Evolutionary conservation across 305 asterid genomes (phyloP).

Genomic region (Ilex paraguariensis): DNA sequence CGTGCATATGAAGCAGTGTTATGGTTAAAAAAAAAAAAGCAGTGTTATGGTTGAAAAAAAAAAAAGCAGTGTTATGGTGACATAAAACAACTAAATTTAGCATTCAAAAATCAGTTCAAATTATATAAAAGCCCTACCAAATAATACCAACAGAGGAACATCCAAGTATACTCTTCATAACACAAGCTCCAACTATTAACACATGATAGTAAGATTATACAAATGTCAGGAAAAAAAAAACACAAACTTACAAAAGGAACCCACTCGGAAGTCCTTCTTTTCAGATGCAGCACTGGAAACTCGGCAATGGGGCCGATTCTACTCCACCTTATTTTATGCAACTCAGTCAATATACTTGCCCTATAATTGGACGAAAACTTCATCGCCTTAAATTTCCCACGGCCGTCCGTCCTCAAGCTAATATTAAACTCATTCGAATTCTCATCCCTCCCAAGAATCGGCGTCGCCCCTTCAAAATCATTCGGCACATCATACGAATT

Average conservation of each 20-base stretch:
- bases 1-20: too few species aligned
- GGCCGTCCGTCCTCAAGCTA: slow-evolving; percentile 89
- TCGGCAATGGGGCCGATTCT: slow-evolving; percentile 62
- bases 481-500: slow-evolving; percentile 80
- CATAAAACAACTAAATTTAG: too few species aligned
- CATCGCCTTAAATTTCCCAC: slow-evolving; percentile 83
- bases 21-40: too few species aligned
- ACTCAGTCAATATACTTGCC: slow-evolving; percentile 84
- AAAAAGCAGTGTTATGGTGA: too few species aligned
- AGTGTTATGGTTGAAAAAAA: too few species aligned
- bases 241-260: slow-evolving; percentile 57
- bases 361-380: slow-evolving; percentile 83
- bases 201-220: too few species aligned
- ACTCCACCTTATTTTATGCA: slow-evolving; percentile 85
- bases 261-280: slow-evolving; percentile 79
- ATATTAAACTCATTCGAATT: slow-evolving; percentile 68
- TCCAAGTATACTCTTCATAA: too few species aligned
- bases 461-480: slow-evolving; percentile 85
- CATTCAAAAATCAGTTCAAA: too few species aligned
- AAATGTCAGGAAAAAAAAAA: neutral
- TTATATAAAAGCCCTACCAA: too few species aligned
- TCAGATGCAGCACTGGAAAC: slow-evolving; percentile 80
- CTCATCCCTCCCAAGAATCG: slow-evolving; percentile 84
- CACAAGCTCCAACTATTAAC: neutral
- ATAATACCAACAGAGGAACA: too few species aligned